Conservation (phyloP, 305 asterid species). For the Fraxinus velutina region DNA sequence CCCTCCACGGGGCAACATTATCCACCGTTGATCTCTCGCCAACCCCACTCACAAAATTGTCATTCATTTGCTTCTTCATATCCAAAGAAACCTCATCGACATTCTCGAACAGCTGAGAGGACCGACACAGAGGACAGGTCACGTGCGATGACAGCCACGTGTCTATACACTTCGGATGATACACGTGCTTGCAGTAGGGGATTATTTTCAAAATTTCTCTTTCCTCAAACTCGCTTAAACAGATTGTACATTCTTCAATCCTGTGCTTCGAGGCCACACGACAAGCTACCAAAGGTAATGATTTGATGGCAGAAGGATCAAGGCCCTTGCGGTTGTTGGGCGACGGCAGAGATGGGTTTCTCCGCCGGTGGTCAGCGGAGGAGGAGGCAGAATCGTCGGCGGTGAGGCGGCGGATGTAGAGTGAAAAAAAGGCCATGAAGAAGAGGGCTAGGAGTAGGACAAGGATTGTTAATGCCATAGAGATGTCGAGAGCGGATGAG, state of each 20-base stretch:
- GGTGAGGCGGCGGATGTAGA: slow-evolving; percentile 60
- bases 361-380: slow-evolving; percentile 19
- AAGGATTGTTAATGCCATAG: slow-evolving; percentile 53
- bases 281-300: slow-evolving; percentile 55
- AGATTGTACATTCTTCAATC: slow-evolving; percentile 58
- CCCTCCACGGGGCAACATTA: slow-evolving; percentile 29
- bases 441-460: slow-evolving; percentile 58
- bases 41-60: neutral
- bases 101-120: slow-evolving; percentile 38
- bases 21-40: slow-evolving; percentile 30
- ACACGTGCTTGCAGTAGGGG: slow-evolving; percentile 72
- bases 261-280: slow-evolving; percentile 38
- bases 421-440: slow-evolving; percentile 61
- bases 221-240: slow-evolving; percentile 54
- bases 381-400: neutral
- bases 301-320: slow-evolving; percentile 35
- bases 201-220: slow-evolving; percentile 48
- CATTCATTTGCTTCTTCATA: slow-evolving; percentile 17
- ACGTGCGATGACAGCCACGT: slow-evolving; percentile 70
- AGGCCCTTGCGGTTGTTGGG: slow-evolving; percentile 31
- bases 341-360: slow-evolving; percentile 12
- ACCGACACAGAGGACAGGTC: slow-evolving; percentile 79
- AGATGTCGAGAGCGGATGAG: slow-evolving; percentile 40
- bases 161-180: slow-evolving; percentile 63
- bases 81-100: slow-evolving; percentile 38